Conservation (phyloP, 2,329 filamentous ascomycete species). For the Stachybotrys echinatus region DNA sequence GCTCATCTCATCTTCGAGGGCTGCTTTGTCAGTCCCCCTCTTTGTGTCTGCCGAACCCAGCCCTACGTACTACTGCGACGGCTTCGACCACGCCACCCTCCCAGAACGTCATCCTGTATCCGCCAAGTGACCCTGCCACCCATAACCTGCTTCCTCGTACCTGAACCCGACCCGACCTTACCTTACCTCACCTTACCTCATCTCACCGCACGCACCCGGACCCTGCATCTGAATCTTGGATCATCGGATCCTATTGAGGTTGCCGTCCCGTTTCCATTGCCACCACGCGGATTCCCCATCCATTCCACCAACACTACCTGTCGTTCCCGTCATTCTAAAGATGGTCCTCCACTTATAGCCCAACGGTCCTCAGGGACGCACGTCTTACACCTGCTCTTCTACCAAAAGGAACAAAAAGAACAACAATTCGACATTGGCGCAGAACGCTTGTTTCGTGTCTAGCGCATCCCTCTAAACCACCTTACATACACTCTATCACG, state of each 20-base stretch:
- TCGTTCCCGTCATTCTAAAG: conserved; percentile 9
- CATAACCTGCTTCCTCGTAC: not conserved
- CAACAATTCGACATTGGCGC: no score
- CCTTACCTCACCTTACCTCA: not conserved
- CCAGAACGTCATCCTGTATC: conserved; percentile 15
- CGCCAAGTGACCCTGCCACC: conserved; percentile 9
- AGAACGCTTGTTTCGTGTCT: no score
- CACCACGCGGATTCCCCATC: not conserved
- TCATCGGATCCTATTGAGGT: not conserved
- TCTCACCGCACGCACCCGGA: not conserved
- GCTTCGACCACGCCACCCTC: conserved; percentile 10
- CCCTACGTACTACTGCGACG: conserved; percentile 5
- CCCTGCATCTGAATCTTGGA: not conserved
- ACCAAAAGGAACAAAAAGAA: not conserved
- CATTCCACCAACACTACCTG: not conserved
- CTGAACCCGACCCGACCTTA: not conserved
- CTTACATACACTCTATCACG: no score
- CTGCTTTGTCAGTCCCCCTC: no score
- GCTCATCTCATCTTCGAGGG: no score
- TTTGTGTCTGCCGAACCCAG: conserved; percentile 1
- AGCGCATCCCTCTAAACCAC: no score
- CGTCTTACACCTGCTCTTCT: no score
- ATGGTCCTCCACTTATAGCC: conserved; percentile 32
- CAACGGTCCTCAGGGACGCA: conserved; percentile 31
- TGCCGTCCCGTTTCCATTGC: not conserved